A percentile compares a stretch with the other conserved stretches of the same genome.
Evolutionary conservation across 2,329 filamentous ascomycete genomes (phyloP).

Genomic region (Lachnellula subtilissima): DNA sequence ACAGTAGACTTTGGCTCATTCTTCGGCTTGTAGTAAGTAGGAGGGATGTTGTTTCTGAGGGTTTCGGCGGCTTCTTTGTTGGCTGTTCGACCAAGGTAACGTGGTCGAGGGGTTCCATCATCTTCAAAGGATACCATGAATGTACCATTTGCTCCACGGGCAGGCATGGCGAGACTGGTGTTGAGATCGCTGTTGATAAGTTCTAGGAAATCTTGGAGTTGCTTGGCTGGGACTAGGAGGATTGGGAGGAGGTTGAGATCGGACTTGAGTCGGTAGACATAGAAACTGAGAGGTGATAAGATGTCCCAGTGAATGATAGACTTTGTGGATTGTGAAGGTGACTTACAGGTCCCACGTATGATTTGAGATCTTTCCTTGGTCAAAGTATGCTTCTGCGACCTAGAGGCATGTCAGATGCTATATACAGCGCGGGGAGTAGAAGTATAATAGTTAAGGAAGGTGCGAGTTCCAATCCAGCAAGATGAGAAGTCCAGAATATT

Average conservation of each 20-base stretch:
- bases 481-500: background rate
- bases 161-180: constrained; percentile 54
- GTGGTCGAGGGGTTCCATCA: constrained; percentile 57
- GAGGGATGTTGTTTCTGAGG: constrained; percentile 30
- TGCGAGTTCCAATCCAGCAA: background rate
- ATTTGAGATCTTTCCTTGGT: constrained; percentile 50
- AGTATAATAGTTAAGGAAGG: background rate
- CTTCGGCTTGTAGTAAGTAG: constrained; percentile 22
- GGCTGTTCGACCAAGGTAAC: constrained; percentile 57
- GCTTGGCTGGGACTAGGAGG: constrained; percentile 61
- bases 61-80: constrained; percentile 34
- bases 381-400: constrained; percentile 44
- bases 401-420: constrained; percentile 11
- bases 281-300: constrained; percentile 50
- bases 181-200: constrained; percentile 58
- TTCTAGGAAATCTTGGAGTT: constrained; percentile 60
- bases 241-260: constrained; percentile 47
- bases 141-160: constrained; percentile 43
- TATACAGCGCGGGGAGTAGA: too few relatives aligned
- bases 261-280: constrained; percentile 51
- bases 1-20: constrained; percentile 23
- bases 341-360: constrained; percentile 73
- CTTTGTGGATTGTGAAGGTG: background rate
- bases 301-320: background rate
- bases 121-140: constrained; percentile 60